A percentile compares a stretch with the other conserved stretches of the same genome.
phyloP scores from a whole-genome alignment of 306 rosid genomes.

The Elaeagnus macrophylla region DNA sequence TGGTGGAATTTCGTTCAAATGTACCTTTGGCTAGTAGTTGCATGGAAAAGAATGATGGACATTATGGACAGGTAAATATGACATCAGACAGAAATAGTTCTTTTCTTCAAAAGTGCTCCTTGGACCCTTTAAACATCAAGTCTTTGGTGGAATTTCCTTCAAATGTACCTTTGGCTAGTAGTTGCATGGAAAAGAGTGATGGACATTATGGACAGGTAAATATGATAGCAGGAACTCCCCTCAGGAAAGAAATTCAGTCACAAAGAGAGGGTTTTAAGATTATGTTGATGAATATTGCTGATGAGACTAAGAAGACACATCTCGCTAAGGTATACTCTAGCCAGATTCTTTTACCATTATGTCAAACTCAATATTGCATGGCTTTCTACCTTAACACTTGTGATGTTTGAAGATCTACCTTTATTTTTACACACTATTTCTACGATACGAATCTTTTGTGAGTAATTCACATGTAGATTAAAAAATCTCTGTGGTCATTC shows the following conservation, averaged over 20 bases:
- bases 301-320: slow-evolving; percentile 51
- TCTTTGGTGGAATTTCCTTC: slow-evolving; percentile 21
- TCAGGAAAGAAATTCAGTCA: slow-evolving; percentile 28
- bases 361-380: too few relatives aligned
- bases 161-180: slow-evolving; percentile 21
- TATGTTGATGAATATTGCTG: slow-evolving; percentile 87
- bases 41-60: slow-evolving; percentile 11
- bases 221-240: slow-evolving; percentile 28
- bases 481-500: too few relatives aligned
- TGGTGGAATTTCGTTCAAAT: slow-evolving; percentile 22
- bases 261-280: slow-evolving; percentile 41
- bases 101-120: slow-evolving; percentile 31
- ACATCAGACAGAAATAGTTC: slow-evolving; percentile 27
- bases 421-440: too few relatives aligned
- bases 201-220: slow-evolving; percentile 22
- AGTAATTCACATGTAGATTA: too few relatives aligned
- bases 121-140: slow-evolving; percentile 20
- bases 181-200: slow-evolving; percentile 12
- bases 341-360: too few relatives aligned
- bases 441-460: too few relatives aligned
- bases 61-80: too few relatives aligned
- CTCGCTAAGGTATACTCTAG: slow-evolving; percentile 52
- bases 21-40: slow-evolving; percentile 20
- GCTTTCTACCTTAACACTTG: too few relatives aligned
- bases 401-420: neutral